Evolutionary conservation across 108 stramenopile species (phyloP).

Genomic region (Skeletonema costatum): DNA sequence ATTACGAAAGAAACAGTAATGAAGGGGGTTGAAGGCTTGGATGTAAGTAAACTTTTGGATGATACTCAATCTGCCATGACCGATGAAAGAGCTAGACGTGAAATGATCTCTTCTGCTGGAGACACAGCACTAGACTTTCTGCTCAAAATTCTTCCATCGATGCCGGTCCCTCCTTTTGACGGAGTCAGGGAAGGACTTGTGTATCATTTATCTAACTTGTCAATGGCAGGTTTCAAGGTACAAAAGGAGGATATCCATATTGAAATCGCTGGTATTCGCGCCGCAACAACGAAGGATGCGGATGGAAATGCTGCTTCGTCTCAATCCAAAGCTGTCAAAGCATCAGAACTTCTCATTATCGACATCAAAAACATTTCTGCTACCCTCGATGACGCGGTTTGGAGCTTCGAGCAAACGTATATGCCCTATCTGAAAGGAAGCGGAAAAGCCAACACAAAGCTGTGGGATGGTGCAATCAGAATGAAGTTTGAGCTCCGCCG

Average conservation of each 20-base stretch:
- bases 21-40: constrained; percentile 70
- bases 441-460: constrained; percentile 75
- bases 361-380: constrained; percentile 87
- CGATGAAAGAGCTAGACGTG: constrained; percentile 75
- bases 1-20: constrained; percentile 76
- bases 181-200: constrained; percentile 87
- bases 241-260: constrained; percentile 85
- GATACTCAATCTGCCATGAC: constrained; percentile 76
- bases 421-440: constrained; percentile 89
- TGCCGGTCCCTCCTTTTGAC: constrained; percentile 89
- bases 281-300: constrained; percentile 46
- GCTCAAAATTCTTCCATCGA: constrained; percentile 79
- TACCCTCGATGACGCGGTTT: constrained; percentile 75
- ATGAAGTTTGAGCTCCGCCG: constrained; percentile 86
- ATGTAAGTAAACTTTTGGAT: constrained; percentile 81
- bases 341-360: constrained; percentile 83
- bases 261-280: constrained; percentile 88
- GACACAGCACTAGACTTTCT: constrained; percentile 89
- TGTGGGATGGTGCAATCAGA: constrained; percentile 78
- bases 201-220: constrained; percentile 83
- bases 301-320: not conserved
- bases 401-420: constrained; percentile 93
- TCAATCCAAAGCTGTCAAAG: constrained; percentile 52
- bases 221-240: constrained; percentile 89
- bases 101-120: constrained; percentile 80